Conservation (phyloP, 495 filamentous ascomycete genomes). For the Pseudotulostoma volvatum region DNA sequence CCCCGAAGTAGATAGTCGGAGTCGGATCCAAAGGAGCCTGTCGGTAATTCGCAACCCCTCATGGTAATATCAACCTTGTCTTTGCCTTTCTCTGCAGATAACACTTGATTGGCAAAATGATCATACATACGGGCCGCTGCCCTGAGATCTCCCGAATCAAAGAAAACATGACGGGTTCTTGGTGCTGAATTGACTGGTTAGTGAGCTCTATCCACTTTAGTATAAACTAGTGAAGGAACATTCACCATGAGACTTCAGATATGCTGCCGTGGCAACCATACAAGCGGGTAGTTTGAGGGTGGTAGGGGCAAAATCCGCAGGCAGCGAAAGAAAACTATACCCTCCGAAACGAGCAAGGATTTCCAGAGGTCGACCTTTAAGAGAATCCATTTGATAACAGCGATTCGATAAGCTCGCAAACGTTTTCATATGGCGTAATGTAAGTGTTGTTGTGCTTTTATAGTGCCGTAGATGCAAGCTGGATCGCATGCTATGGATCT, state of each 20-base stretch:
- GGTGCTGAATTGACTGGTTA: conserved; percentile 32
- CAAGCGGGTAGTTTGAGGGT: conserved; percentile 55
- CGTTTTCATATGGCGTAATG: conserved; percentile 29
- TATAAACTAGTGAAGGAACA: conserved; percentile 4
- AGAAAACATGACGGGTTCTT: conserved; percentile 16
- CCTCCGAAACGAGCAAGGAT: conserved; percentile 58
- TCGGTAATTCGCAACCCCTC: conserved; percentile 15
- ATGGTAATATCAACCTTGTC: conserved; percentile 18
- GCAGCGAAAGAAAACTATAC: conserved; percentile 49
- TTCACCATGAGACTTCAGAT: conserved; percentile 51
- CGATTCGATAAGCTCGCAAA: conserved; percentile 17
- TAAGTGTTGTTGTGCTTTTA: conserved; percentile 22
- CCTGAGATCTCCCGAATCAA: conserved; percentile 18
- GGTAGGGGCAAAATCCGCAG: conserved; percentile 44
- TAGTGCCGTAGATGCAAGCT: conserved; percentile 18
- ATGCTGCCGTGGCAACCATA: conserved; percentile 52
- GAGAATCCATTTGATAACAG: conserved; percentile 31
- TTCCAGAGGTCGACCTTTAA: conserved; percentile 46
- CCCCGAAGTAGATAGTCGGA: conserved; percentile 34
- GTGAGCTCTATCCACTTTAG: conserved; percentile 16
- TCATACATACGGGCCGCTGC: conserved; percentile 20
- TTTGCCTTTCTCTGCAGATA: conserved; percentile 18
- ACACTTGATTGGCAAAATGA: conserved; percentile 22
- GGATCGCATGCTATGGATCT: conserved; percentile 22
- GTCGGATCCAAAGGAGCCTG: conserved; percentile 20